phyloP scores from a whole-genome alignment of 202 grass and related monocot genomes.

The Digitaria exilis region DNA sequence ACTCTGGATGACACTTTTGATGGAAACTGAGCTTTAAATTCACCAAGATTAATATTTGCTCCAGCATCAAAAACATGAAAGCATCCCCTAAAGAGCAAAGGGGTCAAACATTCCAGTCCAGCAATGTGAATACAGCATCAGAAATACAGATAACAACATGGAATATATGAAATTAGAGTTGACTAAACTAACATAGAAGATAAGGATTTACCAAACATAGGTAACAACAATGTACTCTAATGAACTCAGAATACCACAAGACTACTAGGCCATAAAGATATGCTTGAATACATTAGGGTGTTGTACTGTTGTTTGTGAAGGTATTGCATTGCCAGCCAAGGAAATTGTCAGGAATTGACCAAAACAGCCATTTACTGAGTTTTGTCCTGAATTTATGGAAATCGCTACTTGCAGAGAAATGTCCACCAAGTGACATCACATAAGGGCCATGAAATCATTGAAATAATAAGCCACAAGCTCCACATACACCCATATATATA shows the following conservation, averaged over 20 bases:
- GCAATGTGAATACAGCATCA: neutral
- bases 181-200: neutral
- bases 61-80: conserved; percentile 36
- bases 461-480: no score
- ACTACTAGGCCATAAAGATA: neutral
- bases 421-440: neutral
- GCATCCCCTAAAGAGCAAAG: conserved; percentile 47
- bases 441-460: no score
- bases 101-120: neutral
- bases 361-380: neutral
- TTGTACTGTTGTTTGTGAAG: neutral
- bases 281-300: conserved; percentile 5
- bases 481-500: no score
- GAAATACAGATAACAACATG: neutral
- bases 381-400: neutral
- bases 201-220: neutral
- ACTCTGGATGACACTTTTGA: conserved; percentile 44
- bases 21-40: conserved; percentile 60
- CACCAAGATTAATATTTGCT: conserved; percentile 24
- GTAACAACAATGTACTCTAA: neutral
- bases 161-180: conserved; percentile 21
- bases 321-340: neutral
- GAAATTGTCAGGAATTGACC: neutral
- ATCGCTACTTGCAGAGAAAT: neutral
- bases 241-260: neutral